These are phyloP conservation scores for Dictyostelium purpureum DNA, from an alignment of 78 protist species.

Conservation along the genomic window DNA sequence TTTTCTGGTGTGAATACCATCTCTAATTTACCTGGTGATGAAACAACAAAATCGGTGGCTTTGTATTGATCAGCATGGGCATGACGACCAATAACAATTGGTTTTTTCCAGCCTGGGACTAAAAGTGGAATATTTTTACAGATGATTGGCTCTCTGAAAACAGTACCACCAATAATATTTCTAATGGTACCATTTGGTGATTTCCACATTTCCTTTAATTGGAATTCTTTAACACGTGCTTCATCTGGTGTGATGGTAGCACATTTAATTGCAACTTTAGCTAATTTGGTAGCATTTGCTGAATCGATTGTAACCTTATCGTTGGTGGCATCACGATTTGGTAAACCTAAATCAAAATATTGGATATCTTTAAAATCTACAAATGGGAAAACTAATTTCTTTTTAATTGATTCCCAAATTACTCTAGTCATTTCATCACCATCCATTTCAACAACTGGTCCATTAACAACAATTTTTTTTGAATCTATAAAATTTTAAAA, in stretches of 20 bases:
- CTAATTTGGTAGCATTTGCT: slow-evolving; percentile 90
- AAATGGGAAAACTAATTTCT: slow-evolving; percentile 33
- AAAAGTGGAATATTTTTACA: slow-evolving; percentile 90
- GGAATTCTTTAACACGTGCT: slow-evolving; percentile 88
- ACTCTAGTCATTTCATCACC: slow-evolving; percentile 89
- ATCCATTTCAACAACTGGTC: slow-evolving; percentile 87
- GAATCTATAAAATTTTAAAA: neutral
- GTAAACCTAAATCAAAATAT: slow-evolving; percentile 90
- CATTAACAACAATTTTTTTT: slow-evolving; percentile 39
- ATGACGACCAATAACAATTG: slow-evolving; percentile 96
- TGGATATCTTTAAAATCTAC: neutral
- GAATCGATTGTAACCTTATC: slow-evolving; percentile 92
- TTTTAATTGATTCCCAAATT: slow-evolving; percentile 91
- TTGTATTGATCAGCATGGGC: slow-evolving; percentile 95
- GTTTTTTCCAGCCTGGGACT: slow-evolving; percentile 93
- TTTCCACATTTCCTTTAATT: slow-evolving; percentile 95
- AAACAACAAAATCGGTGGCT: slow-evolving; percentile 91
- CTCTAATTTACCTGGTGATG: slow-evolving; percentile 71
- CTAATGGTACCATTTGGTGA: slow-evolving; percentile 95
- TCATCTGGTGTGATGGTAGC: slow-evolving; percentile 98
- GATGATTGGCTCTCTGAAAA: slow-evolving; percentile 97
- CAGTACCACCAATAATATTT: slow-evolving; percentile 91
- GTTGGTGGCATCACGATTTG: slow-evolving; percentile 86
- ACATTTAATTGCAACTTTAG: slow-evolving; percentile 96
- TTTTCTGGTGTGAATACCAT: slow-evolving; percentile 85